Base-by-base conservation (phyloP, 257 asterid genomes). In the Pogostemon cablin region DNA sequence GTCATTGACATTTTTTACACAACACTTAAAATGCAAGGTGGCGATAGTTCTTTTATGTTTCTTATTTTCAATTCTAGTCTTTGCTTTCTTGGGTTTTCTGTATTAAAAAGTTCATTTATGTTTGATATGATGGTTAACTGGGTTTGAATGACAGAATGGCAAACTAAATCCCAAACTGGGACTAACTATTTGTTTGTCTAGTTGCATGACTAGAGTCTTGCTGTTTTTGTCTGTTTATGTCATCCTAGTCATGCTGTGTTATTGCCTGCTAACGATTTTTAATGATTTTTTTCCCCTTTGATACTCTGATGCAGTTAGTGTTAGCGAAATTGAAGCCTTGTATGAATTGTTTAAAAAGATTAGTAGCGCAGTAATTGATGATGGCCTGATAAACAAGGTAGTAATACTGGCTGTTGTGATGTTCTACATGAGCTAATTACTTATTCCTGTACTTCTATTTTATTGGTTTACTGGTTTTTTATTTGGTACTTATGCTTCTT, bases 351-450 rank as follows among this genome's bases (percentile, higher is more conserved):
- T 83, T 69, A 86, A 87, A 83, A 87, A 89, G 91, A 86, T 91
- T 70, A 88, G 96, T 82, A 82, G 98, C 67, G 92, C 91, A 47
- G 92, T 91, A 74, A 83, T 91, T 34, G 95, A 89, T 68, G 97
- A 91, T 40, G 97, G 96, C 71, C 87, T 91, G 77, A 91, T 91
- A 62, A 86, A 91, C 78, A 89, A 89, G 97, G 97, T 88, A 84
- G 80, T 43, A 25, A 41, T 64, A 39, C 72, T 79, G 69, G 73
- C 65, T 65, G 43, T 17, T 47, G 15, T 43, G 57, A 60, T 59
- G 62, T 25, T 75, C 52, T 49, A 39, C 25, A 40, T 64, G 55
- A 64, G 69, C 69, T 64, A 67, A 54, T 39, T 43, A 64, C 5
- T 65, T 15, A 38, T 48, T 12, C 15, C 58, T 66, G 37, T 10